phyloP scores from a whole-genome alignment of 225 moss, liverwort and hornwort species.

The Antitrichia curtipendula region DNA sequence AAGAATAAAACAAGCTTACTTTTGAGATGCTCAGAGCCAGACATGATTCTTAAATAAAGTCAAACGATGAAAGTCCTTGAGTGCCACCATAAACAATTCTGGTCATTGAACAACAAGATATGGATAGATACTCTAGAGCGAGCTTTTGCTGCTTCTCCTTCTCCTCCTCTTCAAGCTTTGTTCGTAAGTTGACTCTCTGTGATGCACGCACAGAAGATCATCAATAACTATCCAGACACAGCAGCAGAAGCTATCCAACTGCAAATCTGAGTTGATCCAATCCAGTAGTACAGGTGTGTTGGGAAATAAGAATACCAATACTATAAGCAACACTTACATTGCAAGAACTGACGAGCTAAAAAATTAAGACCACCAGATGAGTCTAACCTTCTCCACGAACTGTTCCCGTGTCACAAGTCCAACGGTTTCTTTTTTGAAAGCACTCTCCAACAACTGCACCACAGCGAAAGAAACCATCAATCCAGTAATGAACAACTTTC shows the following conservation, averaged over 20 bases:
- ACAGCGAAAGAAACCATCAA: not conserved
- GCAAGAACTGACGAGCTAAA: not conserved
- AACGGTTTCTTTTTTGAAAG: conserved; percentile 90
- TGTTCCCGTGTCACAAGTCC: conserved; percentile 81
- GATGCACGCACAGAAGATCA: not conserved
- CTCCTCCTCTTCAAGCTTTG: conserved; percentile 95
- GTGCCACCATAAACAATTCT: not conserved
- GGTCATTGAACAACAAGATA: not conserved
- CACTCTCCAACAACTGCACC: conserved; percentile 75
- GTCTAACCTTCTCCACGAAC: conserved; percentile 84
- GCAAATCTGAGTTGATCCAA: not conserved
- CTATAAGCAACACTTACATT: not conserved
- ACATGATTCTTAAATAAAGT: not conserved
- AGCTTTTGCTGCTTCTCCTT: conserved; percentile 90
- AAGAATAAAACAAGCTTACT: not conserved
- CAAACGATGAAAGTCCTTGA: not conserved
- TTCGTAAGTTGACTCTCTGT: conserved; percentile 86
- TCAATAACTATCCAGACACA: not conserved
- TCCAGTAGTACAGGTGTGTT: not conserved
- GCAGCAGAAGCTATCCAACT: not conserved
- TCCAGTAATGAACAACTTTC: not conserved
- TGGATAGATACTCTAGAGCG: conserved; percentile 51
- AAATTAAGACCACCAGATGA: not conserved
- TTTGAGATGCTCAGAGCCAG: not conserved
- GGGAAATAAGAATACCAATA: not conserved